Percentiles rank a stretch among this genome's conserved stretches.
Evolutionary conservation across 2,329 filamentous ascomycete species (phyloP).

Genomic region (Juglanconis sp.): DNA sequence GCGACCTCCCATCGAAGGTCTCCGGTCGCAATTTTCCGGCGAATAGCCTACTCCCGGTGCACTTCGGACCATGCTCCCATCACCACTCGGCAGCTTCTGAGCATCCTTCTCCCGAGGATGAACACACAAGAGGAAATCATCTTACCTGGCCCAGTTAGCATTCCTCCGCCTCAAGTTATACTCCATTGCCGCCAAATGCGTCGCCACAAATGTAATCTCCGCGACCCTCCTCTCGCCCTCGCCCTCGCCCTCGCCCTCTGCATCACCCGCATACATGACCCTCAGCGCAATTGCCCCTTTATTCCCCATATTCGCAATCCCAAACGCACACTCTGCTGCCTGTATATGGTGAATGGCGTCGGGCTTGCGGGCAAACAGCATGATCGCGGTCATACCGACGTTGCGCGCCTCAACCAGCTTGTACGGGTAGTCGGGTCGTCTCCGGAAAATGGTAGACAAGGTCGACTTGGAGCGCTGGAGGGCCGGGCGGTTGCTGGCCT

Average conservation of each 20-base stretch:
- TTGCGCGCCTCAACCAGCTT: conserved; percentile 69
- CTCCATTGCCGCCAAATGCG: conserved; percentile 88
- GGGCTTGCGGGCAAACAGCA: conserved; percentile 73
- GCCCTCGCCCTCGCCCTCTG: conserved; percentile 30
- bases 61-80: not conserved
- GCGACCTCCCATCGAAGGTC: no score
- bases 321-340: conserved; percentile 80
- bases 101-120: conserved; percentile 11
- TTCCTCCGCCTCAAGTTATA: conserved; percentile 72
- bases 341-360: conserved; percentile 63
- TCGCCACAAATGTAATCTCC: conserved; percentile 79
- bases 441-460: conserved; percentile 17
- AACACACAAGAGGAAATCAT: conserved; percentile 25
- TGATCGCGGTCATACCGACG: conserved; percentile 83
- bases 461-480: conserved; percentile 18
- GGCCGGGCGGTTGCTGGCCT: not conserved
- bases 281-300: conserved; percentile 87
- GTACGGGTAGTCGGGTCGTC: conserved; percentile 48
- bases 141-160: conserved; percentile 78
- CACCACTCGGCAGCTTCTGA: not conserved
- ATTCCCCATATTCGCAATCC: conserved; percentile 85
- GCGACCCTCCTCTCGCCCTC: conserved; percentile 37
- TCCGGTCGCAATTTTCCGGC: no score
- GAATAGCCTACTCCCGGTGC: no score
- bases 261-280: conserved; percentile 51